Percentiles rank a stretch among this genome's conserved stretches.
Evolutionary conservation across 768 basidiomycete genomes (phyloP).

Genomic region (Pisolithus sp.): DNA sequence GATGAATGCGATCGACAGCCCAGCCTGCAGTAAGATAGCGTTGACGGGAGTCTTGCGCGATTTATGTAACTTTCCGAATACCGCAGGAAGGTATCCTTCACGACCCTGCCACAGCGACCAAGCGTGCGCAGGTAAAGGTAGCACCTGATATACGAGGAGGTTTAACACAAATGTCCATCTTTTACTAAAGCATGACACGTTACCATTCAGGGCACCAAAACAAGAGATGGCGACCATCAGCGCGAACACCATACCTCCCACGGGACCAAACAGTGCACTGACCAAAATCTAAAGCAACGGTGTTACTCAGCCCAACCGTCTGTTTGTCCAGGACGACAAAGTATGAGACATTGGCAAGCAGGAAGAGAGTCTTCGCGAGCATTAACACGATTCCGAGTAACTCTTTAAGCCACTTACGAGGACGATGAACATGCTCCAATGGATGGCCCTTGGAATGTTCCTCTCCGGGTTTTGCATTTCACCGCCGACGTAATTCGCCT

Average conservation of each 20-base stretch:
- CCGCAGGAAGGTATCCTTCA: constrained; percentile 78
- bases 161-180: neutral
- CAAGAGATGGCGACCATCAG: constrained; percentile 90
- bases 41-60: constrained; percentile 82
- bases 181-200: constrained; percentile 4
- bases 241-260: constrained; percentile 86
- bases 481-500: constrained; percentile 85
- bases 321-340: constrained; percentile 85
- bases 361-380: constrained; percentile 54
- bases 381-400: constrained; percentile 3
- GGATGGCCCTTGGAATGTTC: constrained; percentile 85
- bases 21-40: constrained; percentile 75
- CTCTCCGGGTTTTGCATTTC: constrained; percentile 78
- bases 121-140: constrained; percentile 70
- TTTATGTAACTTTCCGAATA: constrained; percentile 75
- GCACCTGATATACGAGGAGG: constrained; percentile 37
- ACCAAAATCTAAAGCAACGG: constrained; percentile 90
- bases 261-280: constrained; percentile 74
- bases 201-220: constrained; percentile 90
- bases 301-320: constrained; percentile 74
- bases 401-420: constrained; percentile 39
- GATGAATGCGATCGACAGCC: constrained; percentile 72
- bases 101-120: constrained; percentile 87
- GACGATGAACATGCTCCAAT: constrained; percentile 83
- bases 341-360: constrained; percentile 83